Base-by-base conservation (phyloP, 768 basidiomycete species). In the Rhodotorula toruloides region DNA sequence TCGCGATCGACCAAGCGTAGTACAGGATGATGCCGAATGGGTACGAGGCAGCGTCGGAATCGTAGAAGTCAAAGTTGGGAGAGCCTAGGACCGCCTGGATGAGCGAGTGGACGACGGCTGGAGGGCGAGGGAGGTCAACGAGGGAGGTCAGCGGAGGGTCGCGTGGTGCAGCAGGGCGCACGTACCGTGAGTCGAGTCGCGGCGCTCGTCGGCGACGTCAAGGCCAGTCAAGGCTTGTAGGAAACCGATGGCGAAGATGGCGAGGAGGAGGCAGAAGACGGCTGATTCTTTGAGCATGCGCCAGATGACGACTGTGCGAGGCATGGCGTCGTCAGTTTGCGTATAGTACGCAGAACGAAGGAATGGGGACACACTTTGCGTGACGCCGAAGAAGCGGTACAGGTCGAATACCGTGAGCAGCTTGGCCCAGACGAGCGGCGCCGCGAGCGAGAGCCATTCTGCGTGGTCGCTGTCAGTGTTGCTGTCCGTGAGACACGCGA, bases 181-280 rank as follows among this genome's bases (percentile, higher is more conserved):
- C 43, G 32, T 37, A 65, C 64, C 43, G 68, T 43, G 72, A 65
- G 53, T 76, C 65, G 49, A 75, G 58, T 62, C 77, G 43, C 53
- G 50, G 19, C 19, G 42, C 29, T 61, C 75, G 58, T 80, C 79
- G 19, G 78, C 79, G 11, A 78, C 77, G 49, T 80, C 79, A n/a
- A 79, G 71, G 3, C 80, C 80, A 37, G 78, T 77, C 36, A 81
- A 73, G 3, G 78, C 76, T 57, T 80, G 78, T 0, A 75, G 75
- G 68, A 81, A 81, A 0, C 72, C 72, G 16, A 68, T 47, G 10
- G 59, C 57, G 47, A 67, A 49, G 25, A 61, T 12, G 29, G 69
- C 70, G 34, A 78, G 70, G 59, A 80, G 64, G 43, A 78, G 78
- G 72, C 78, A 78, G 73, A 79, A 78, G 65, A 79, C 76, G 37